Percentiles rank a stretch among this genome's conserved stretches.
Conservation (phyloP, 2,329 filamentous ascomycete species). For the Cladosporium sp. region DNA sequence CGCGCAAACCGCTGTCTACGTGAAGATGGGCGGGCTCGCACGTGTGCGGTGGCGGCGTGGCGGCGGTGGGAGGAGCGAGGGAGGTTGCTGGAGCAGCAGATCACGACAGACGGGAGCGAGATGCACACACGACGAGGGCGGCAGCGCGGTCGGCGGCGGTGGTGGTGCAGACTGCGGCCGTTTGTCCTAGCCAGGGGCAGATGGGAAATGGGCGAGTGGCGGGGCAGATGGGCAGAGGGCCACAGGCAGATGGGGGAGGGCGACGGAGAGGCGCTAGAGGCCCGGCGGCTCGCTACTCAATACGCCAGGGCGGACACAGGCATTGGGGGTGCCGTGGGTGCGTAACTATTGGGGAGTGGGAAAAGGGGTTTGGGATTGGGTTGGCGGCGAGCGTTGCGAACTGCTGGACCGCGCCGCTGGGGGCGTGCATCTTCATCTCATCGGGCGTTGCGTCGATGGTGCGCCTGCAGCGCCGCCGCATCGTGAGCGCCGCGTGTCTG, state of each 20-base stretch:
- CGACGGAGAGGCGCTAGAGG: neutral
- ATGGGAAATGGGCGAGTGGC: neutral
- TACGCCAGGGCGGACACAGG: neutral
- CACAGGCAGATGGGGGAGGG: too few relatives aligned
- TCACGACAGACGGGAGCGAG: neutral
- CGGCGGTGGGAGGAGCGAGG: neutral
- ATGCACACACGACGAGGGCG: neutral
- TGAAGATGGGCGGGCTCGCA: neutral
- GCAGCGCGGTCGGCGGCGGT: neutral
- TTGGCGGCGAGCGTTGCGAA: neutral
- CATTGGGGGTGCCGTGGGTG: neutral
- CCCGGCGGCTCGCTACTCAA: neutral
- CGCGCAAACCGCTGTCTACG: neutral
- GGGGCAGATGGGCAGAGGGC: neutral
- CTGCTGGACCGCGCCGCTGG: neutral
- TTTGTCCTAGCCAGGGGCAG: neutral
- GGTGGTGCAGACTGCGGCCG: neutral
- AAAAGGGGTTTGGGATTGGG: neutral
- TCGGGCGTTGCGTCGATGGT: neutral
- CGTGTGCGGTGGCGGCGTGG: neutral
- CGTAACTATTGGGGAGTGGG: neutral
- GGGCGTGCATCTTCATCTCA: conserved; percentile 8
- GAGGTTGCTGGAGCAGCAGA: neutral
- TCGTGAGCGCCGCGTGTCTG: too few relatives aligned
- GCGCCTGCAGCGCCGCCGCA: too few relatives aligned